Percentiles rank a stretch among this genome's conserved stretches.
Conservation (phyloP, 2,329 filamentous ascomycete species). For the Phaeosphaeria sp. region DNA sequence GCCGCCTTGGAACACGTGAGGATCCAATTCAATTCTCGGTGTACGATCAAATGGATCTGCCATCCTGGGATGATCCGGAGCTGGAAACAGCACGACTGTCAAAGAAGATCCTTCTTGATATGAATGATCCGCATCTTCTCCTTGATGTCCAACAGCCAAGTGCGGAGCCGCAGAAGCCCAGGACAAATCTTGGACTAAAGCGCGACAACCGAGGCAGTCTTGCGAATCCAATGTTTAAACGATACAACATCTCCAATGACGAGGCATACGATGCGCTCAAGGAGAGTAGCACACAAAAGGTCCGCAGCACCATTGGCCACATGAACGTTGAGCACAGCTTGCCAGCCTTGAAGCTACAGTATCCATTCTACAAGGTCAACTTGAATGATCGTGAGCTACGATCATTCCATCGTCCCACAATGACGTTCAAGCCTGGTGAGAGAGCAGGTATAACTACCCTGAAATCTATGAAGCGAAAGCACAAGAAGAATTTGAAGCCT, state of each 20-base stretch:
- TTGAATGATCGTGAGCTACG: conserved; percentile 74
- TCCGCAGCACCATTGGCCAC: conserved; percentile 88
- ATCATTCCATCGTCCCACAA: conserved; percentile 82
- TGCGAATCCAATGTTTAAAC: conserved; percentile 74
- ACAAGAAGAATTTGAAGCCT: conserved; percentile 78
- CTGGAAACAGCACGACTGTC: conserved; percentile 73
- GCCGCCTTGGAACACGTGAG: conserved; percentile 56
- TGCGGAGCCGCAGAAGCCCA: conserved; percentile 65
- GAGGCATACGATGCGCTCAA: conserved; percentile 95
- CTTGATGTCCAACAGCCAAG: conserved; percentile 77
- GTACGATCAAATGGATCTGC: conserved; percentile 50
- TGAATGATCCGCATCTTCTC: conserved; percentile 86
- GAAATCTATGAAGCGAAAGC: conserved; percentile 74
- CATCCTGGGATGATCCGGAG: conserved; percentile 82
- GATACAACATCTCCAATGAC: conserved; percentile 97
- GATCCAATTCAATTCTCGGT: conserved; percentile 39
- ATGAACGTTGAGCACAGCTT: conserved; percentile 93
- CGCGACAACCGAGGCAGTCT: conserved; percentile 73
- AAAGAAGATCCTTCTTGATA: conserved; percentile 81
- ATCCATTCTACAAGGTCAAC: conserved; percentile 94
- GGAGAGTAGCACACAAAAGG: conserved; percentile 95
- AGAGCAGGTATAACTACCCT: conserved; percentile 76
- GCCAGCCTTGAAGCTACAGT: conserved; percentile 88
- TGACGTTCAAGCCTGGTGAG: conserved; percentile 74
- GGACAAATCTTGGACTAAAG: conserved; percentile 62